Base-by-base conservation (phyloP, 495 filamentous ascomycete genomes). In the Lasiosphaeris hirsuta region DNA sequence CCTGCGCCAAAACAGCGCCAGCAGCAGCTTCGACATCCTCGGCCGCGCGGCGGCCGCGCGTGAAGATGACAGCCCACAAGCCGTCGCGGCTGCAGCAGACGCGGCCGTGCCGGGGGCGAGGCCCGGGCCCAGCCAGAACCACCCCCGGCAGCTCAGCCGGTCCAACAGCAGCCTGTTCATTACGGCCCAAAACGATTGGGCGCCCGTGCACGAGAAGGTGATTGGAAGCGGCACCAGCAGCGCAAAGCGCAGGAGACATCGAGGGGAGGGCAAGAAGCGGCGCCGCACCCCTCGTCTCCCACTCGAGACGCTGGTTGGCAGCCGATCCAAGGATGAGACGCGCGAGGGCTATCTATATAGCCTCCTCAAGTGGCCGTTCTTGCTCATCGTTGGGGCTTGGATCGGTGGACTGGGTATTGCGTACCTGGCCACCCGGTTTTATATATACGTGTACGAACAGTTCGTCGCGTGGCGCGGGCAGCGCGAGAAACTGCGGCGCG, bases 291-390 rank as follows among this genome's bases (percentile, higher is more conserved):
- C 30, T n/a, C 6, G 34, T 37, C 10, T 54, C n/a, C 54, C 57
- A 18, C 56, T 63, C 14, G 45, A 57, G 14, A 33, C 15, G n/a
- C 51, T 66, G 23, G 54, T 75, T 4, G 73, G 75, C 14, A 60
- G 67, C 10, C 78, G 88, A 50, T 86, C 84, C 51, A 89, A 84
- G 59, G 94, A 98, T 69, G 94, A 98, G 72, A 97, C 93, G 2
- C 78, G 94, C 47, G 94, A 98, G 73, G 94, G 94, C 0, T 90
- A 92, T 62, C 79, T 95, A 11, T 97, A 98, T 69, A 81, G 79
- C 1, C 65, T 97, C 23, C 74, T 96, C 44, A 96, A 96, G 69
- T 97, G 92, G 90, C 95, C 94, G 6, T 81, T 98, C 57, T 75
- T 98, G 33, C 62, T 89, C 14, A 74, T 86, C 33, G 92, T 96